A percentile compares a stretch with the other conserved stretches of the same genome.
phyloP scores from a whole-genome alignment of 208 protist genomes.

The Wallacemonas sp. region DNA sequence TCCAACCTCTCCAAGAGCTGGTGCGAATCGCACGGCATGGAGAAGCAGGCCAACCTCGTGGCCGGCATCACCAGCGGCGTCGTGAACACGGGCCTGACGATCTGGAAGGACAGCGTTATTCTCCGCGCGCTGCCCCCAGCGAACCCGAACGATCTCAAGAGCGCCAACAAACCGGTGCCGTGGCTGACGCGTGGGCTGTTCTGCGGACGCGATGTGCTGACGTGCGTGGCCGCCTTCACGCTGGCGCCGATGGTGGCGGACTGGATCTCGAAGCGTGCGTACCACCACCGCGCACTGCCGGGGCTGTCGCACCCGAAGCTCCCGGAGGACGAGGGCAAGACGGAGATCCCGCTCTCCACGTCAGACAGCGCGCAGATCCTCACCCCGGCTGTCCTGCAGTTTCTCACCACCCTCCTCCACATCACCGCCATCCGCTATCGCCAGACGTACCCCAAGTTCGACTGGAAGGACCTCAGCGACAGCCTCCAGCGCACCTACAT shows the following conservation, averaged over 20 bases:
- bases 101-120: slow-evolving; percentile 88
- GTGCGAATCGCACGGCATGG: slow-evolving; percentile 67
- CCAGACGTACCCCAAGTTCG: slow-evolving; percentile 85
- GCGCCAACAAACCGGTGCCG: slow-evolving; percentile 65
- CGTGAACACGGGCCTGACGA: slow-evolving; percentile 72
- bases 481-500: slow-evolving; percentile 76
- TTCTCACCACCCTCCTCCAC: slow-evolving; percentile 82
- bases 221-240: slow-evolving; percentile 80
- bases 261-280: slow-evolving; percentile 61
- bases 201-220: slow-evolving; percentile 73
- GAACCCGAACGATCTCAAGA: slow-evolving; percentile 34
- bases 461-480: slow-evolving; percentile 45
- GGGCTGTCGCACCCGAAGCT: slow-evolving; percentile 30
- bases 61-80: slow-evolving; percentile 69
- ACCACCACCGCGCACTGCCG: slow-evolving; percentile 49
- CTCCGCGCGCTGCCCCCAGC: slow-evolving; percentile 63
- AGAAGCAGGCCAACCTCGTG: slow-evolving; percentile 53
- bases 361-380: slow-evolving; percentile 71
- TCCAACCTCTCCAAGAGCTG: slow-evolving; percentile 85
- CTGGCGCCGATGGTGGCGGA: slow-evolving; percentile 72
- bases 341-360: slow-evolving; percentile 52
- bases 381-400: slow-evolving; percentile 75
- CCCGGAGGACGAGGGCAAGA: slow-evolving; percentile 60
- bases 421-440: slow-evolving; percentile 86
- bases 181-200: slow-evolving; percentile 79